Percentiles rank a stretch among this genome's conserved stretches.
Evolutionary conservation across 306 rosid genomes (phyloP).

Genomic region (Vachellia pachyceras): DNA sequence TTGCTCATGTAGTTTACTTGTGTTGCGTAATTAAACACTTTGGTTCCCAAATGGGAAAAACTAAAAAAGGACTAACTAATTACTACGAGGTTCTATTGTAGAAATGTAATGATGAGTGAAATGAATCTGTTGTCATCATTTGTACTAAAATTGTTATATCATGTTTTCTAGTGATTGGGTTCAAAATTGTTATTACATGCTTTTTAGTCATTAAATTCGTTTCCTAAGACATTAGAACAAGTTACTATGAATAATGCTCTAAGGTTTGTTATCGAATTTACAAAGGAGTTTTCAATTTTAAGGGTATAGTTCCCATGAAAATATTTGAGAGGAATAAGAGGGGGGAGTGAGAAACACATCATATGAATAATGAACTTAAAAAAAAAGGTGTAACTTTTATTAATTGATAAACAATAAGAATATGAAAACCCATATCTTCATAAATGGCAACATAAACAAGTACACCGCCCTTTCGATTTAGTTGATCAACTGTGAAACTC

Average conservation of each 20-base stretch:
- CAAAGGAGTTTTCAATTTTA: neutral
- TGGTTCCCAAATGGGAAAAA: neutral
- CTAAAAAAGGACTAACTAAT: no score
- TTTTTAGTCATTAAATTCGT: no score
- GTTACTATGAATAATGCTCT: neutral
- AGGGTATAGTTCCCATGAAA: neutral
- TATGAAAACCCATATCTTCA: slow-evolving; percentile 13
- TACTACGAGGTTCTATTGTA: no score
- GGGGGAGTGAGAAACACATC: no score
- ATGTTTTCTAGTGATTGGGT: no score
- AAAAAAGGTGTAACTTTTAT: slow-evolving; percentile 6
- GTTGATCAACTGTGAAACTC: slow-evolving; percentile 47
- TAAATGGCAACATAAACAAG: slow-evolving; percentile 36
- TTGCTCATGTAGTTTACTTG: neutral
- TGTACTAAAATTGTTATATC: no score
- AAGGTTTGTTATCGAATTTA: neutral
- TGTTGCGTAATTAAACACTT: neutral
- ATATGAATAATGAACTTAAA: neutral
- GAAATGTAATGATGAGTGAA: no score
- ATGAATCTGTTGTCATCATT: no score
- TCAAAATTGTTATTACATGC: no score
- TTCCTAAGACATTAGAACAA: no score
- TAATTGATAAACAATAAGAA: slow-evolving; percentile 43
- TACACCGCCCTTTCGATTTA: slow-evolving; percentile 39
- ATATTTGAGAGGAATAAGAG: neutral